Percentiles rank a stretch among this genome's conserved stretches.
Evolutionary conservation across 2,329 filamentous ascomycete species (phyloP).

Genomic region (Exophiala lecanii-corni): DNA sequence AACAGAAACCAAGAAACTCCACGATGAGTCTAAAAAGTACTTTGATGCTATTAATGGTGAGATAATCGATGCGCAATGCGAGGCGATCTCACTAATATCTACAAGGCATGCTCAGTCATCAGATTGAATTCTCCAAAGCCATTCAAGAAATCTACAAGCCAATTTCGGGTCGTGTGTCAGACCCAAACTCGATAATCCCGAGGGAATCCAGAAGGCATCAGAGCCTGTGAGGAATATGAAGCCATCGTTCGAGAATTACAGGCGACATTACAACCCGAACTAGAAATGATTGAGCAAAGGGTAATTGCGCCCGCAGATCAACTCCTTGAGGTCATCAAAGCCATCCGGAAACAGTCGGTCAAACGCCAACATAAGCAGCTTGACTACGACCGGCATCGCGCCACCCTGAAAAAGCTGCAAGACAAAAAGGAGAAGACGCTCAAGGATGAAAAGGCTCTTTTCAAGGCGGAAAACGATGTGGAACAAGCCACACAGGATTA

Average conservation of each 20-base stretch:
- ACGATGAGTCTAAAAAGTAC: conserved; percentile 96
- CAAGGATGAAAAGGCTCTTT: conserved; percentile 96
- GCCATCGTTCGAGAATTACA: conserved; percentile 83
- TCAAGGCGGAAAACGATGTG: conserved; percentile 88
- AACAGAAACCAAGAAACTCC: conserved; percentile 90
- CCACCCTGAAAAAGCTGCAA: conserved; percentile 84
- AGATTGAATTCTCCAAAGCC: conserved; percentile 96
- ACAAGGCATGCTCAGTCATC: conserved; percentile 82
- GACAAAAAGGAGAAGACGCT: conserved; percentile 95
- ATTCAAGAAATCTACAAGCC: conserved; percentile 97
- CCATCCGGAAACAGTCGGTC: conserved; percentile 77
- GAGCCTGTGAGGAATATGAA: conserved; percentile 95
- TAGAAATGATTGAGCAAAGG: conserved; percentile 94
- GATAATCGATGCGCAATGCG: conserved; percentile 14
- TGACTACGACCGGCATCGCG: conserved; percentile 85
- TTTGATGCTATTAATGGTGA: conserved; percentile 90
- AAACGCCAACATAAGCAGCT: conserved; percentile 98
- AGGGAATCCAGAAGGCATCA: conserved; percentile 88
- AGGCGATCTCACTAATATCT: background rate
- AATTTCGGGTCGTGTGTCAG: conserved; percentile 91
- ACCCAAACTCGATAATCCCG: conserved; percentile 74
- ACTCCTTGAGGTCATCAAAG: conserved; percentile 89
- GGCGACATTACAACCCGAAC: conserved; percentile 79
- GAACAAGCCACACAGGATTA: conserved; percentile 92
- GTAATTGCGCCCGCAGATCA: conserved; percentile 91